Conservation (phyloP, 768 basidiomycete species). For the Obba rivulosa region DNA sequence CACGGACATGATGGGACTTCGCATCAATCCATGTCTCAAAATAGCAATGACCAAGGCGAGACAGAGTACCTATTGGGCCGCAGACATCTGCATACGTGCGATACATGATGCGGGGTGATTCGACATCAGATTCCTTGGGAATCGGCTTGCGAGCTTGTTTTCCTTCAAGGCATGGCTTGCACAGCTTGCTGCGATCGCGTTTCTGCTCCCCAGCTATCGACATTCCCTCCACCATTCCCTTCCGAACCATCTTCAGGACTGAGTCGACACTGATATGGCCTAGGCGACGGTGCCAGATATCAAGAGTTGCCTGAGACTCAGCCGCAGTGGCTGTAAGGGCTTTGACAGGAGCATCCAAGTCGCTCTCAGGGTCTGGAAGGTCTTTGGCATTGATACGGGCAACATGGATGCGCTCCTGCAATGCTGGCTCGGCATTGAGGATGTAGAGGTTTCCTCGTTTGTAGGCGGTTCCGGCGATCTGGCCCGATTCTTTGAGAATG, state of each 20-base stretch:
- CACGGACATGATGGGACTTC: constrained; percentile 5
- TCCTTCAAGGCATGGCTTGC: constrained; percentile 15
- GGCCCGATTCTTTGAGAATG: not conserved
- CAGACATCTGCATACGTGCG: constrained; percentile 18
- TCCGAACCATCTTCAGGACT: constrained; percentile 3
- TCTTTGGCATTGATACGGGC: no score
- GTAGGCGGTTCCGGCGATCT: not conserved
- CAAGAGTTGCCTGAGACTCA: constrained; percentile 5
- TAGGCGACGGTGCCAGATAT: constrained; percentile 13
- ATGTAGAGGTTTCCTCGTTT: constrained; percentile 9
- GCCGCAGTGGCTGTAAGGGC: no score
- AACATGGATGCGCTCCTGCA: no score
- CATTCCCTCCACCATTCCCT: constrained; percentile 12
- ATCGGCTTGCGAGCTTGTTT: constrained; percentile 12
- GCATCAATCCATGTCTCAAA: constrained; percentile 18
- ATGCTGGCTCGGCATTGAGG: not conserved
- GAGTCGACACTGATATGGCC: constrained; percentile 10
- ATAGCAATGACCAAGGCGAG: constrained; percentile 8
- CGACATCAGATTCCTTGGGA: constrained; percentile 4
- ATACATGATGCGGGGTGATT: constrained; percentile 1
- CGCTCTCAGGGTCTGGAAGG: no score
- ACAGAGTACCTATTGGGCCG: constrained; percentile 12
- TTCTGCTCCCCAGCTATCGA: constrained; percentile 1
- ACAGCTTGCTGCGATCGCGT: not conserved
- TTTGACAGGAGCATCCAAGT: no score